Percentiles rank a stretch among this genome's conserved stretches.
Evolutionary conservation across 225 moss, liverwort and hornwort species (phyloP).

Genomic region (Rhytidiadelphus loreus): DNA sequence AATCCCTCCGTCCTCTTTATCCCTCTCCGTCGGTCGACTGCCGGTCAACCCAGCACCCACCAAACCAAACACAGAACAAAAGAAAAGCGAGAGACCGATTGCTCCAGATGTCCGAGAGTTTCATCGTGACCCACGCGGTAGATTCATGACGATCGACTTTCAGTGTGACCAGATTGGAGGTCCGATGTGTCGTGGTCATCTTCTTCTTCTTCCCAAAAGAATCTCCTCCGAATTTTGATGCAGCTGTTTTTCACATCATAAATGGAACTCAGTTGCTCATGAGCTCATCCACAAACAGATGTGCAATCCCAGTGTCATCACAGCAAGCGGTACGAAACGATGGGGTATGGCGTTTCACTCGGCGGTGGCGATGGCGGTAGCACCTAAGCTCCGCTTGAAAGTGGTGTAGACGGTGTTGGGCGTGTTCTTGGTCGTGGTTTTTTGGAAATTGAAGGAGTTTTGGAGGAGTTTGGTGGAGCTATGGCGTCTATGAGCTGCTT

Average conservation of each 20-base stretch:
- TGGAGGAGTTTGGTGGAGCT: not conserved
- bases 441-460: not conserved
- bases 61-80: not conserved
- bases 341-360: slow-evolving; percentile 8
- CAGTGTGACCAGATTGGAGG: not conserved
- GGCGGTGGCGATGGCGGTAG: not conserved
- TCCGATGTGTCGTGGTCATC: slow-evolving; percentile 1
- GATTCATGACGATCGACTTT: not conserved
- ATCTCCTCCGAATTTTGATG: not conserved
- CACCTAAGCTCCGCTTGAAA: not conserved
- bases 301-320: not conserved
- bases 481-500: slow-evolving; percentile 19
- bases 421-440: not conserved
- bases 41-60: not conserved
- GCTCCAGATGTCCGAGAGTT: not conserved
- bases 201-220: not conserved
- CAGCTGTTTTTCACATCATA: not conserved
- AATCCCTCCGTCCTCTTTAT: not conserved
- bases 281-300: not conserved
- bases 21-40: not conserved
- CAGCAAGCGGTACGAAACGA: not conserved
- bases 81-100: not conserved
- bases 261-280: not conserved
- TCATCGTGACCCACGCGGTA: not conserved
- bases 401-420: not conserved